Conservation (phyloP, 2,329 filamentous ascomycete species). For the Dactylellina drechsleri region DNA sequence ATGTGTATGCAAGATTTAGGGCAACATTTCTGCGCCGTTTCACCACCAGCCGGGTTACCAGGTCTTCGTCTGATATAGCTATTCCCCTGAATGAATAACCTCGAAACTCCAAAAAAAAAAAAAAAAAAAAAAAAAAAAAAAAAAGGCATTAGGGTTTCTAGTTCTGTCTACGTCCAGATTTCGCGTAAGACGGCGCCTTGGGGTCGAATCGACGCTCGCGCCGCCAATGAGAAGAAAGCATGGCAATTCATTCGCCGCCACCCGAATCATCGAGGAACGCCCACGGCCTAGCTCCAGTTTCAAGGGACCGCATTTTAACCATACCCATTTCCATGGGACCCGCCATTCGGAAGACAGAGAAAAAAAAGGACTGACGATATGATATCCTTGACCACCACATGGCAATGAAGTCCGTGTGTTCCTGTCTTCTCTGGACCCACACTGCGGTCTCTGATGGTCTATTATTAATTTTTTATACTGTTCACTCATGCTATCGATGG, state of each 20-base stretch:
- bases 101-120: too few relatives aligned
- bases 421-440: too few relatives aligned
- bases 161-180: neutral
- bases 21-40: conserved; percentile 5
- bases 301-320: conserved; percentile 44
- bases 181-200: neutral
- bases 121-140: too few relatives aligned
- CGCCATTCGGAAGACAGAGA: conserved; percentile 11
- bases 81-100: neutral
- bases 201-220: neutral
- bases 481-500: conserved; percentile 9
- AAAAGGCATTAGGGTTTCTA: neutral
- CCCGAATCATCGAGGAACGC: conserved; percentile 19
- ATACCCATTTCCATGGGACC: conserved; percentile 41
- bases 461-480: too few relatives aligned
- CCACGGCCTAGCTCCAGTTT: conserved; percentile 36
- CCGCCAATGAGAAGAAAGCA: neutral
- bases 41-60: too few relatives aligned
- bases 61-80: neutral
- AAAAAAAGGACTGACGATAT: too few relatives aligned
- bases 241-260: conserved; percentile 30
- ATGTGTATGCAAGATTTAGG: too few relatives aligned
- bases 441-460: too few relatives aligned
- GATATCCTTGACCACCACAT: conserved; percentile 42
- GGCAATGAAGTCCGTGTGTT: conserved; percentile 13